Evolutionary conservation across 2,329 filamentous ascomycete species (phyloP).

Genomic region (Gnomoniopsis sp.): DNA sequence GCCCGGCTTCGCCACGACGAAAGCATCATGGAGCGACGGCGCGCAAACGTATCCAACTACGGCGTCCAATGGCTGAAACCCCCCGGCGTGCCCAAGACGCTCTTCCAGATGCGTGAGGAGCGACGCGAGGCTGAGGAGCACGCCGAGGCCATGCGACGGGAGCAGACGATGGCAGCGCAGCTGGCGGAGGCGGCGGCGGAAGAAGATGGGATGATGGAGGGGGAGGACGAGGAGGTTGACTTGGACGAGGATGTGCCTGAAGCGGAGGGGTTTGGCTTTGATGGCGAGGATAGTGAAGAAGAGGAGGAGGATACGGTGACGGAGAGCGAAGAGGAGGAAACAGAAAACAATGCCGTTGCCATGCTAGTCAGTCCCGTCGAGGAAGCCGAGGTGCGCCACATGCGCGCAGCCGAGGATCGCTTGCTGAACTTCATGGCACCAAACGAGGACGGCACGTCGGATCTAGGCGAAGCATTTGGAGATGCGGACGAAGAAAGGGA

Average conservation of each 20-base stretch:
- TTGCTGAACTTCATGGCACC: constrained; percentile 56
- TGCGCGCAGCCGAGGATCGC: constrained; percentile 58
- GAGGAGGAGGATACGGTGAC: constrained; percentile 35
- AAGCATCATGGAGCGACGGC: constrained; percentile 69
- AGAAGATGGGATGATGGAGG: constrained; percentile 38
- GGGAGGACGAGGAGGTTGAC: constrained; percentile 49
- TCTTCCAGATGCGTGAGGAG: constrained; percentile 88
- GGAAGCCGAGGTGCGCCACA: constrained; percentile 45
- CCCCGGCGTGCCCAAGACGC: constrained; percentile 81
- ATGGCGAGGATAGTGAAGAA: constrained; percentile 39
- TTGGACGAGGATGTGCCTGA: constrained; percentile 73
- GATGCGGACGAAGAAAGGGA: constrained; percentile 54
- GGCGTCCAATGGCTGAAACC: constrained; percentile 89
- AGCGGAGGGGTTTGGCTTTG: constrained; percentile 55
- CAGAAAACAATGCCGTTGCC: constrained; percentile 32
- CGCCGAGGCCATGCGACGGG: constrained; percentile 67
- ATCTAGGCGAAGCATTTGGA: constrained; percentile 50
- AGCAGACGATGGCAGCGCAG: constrained; percentile 68
- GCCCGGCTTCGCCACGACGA: constrained; percentile 74
- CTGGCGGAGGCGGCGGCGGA: constrained; percentile 64
- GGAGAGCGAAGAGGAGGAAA: constrained; percentile 39
- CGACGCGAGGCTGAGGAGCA: constrained; percentile 84
- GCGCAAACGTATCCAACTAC: constrained; percentile 79
- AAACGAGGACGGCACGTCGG: constrained; percentile 42
- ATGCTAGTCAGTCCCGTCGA: constrained; percentile 27